Evolutionary conservation across 495 filamentous ascomycete genomes (phyloP).

Genomic region (Bryoglossum gracile): DNA sequence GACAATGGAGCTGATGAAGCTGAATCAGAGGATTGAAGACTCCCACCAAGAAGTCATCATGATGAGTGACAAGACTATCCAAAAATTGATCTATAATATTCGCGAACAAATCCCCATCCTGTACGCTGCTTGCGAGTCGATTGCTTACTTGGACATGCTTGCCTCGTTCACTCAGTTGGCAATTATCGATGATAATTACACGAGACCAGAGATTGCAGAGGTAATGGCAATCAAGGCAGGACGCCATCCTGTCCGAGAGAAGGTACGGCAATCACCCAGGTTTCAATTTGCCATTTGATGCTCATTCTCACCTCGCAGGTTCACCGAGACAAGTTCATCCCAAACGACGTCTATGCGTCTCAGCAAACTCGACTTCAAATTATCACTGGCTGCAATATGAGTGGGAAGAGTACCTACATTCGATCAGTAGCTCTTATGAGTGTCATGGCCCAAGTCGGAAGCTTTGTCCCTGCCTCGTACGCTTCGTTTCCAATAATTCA

Average conservation of each 20-base stretch:
- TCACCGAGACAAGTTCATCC: slow-evolving; percentile 56
- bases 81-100: slow-evolving; percentile 60
- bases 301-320: slow-evolving; percentile 19
- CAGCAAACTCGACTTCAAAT: slow-evolving; percentile 77
- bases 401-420: slow-evolving; percentile 96
- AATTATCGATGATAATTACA: slow-evolving; percentile 71
- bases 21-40: slow-evolving; percentile 67
- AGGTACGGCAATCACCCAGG: slow-evolving; percentile 34
- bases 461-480: slow-evolving; percentile 79
- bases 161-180: slow-evolving; percentile 72
- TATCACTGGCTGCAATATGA: slow-evolving; percentile 97
- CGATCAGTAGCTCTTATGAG: slow-evolving; percentile 74
- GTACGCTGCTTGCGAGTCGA: slow-evolving; percentile 73
- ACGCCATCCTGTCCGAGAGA: slow-evolving; percentile 79
- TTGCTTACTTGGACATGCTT: slow-evolving; percentile 93
- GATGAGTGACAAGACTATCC: slow-evolving; percentile 66
- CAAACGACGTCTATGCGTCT: slow-evolving; percentile 84
- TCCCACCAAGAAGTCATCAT: slow-evolving; percentile 73
- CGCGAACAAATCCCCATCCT: slow-evolving; percentile 59
- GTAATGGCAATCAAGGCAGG: slow-evolving; percentile 71
- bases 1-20: slow-evolving; percentile 74
- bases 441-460: slow-evolving; percentile 90
- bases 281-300: neutral
- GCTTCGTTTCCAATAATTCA: slow-evolving; percentile 75
- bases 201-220: slow-evolving; percentile 67